phyloP scores from a whole-genome alignment of 345 rosid genomes.

The Gossypium herbaceum region DNA sequence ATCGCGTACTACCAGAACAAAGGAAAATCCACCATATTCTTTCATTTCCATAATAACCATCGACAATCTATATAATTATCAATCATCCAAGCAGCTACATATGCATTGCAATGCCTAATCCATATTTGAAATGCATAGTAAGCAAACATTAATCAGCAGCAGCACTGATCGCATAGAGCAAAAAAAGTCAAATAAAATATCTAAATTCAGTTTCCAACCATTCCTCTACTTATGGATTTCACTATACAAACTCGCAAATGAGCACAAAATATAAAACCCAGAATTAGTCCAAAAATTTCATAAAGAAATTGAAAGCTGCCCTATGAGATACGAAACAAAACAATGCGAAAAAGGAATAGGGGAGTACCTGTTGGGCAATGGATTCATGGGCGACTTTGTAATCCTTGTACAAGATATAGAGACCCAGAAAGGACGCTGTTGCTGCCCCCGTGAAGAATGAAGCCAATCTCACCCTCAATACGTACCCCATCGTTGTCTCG shows the following conservation, averaged over 20 bases:
- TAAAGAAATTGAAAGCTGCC: neutral
- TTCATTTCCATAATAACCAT: neutral
- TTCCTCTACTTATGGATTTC: neutral
- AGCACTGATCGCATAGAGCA: neutral
- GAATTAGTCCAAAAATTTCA: neutral
- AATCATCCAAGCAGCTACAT: neutral
- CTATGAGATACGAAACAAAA: neutral
- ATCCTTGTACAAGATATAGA: conserved; percentile 70
- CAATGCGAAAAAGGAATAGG: neutral
- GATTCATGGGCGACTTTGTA: conserved; percentile 80
- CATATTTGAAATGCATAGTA: neutral
- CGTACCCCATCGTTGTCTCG: conserved; percentile 53
- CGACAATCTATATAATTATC: neutral
- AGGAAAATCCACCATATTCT: neutral
- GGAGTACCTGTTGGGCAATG: conserved; percentile 65
- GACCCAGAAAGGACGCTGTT: conserved; percentile 67
- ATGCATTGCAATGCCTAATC: neutral
- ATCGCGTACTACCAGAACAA: neutral
- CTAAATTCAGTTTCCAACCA: neutral
- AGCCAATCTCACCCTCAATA: conserved; percentile 83
- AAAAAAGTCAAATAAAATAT: neutral
- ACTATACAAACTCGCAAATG: neutral
- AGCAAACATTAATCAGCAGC: neutral
- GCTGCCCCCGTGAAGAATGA: conserved; percentile 97
- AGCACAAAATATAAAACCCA: neutral